phyloP scores from a whole-genome alignment of 202 grass and related monocot genomes.

The Zoysia matrella region DNA sequence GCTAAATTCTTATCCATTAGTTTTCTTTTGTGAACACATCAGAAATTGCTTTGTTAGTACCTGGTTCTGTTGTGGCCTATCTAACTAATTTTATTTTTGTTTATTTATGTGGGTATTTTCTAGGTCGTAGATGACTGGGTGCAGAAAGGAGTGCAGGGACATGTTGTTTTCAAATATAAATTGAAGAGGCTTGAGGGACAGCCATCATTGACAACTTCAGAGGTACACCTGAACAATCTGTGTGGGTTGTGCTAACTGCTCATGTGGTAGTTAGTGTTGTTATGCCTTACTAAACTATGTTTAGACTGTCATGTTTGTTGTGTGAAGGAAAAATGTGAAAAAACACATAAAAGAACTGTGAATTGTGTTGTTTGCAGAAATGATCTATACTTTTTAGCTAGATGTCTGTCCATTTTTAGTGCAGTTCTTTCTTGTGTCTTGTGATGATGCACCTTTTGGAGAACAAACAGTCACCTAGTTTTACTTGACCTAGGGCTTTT shows the following conservation, averaged over 20 bases:
- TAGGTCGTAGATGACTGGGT: slow-evolving; percentile 83
- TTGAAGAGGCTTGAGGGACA: slow-evolving; percentile 86
- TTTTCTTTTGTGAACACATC: neutral
- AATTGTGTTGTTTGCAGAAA: neutral
- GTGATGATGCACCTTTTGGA: neutral
- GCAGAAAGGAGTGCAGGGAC: slow-evolving; percentile 67
- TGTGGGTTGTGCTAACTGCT: neutral
- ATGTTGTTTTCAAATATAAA: slow-evolving; percentile 79
- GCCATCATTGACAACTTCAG: slow-evolving; percentile 67
- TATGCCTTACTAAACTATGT: neutral
- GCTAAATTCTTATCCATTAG: neutral
- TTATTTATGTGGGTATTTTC: slow-evolving; percentile 33
- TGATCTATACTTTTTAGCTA: neutral
- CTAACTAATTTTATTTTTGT: slow-evolving; percentile 4
- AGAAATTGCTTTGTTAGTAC: slow-evolving; percentile 22
- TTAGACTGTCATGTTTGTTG: neutral
- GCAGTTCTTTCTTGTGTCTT: neutral
- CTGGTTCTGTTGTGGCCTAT: neutral
- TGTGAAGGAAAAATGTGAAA: neutral
- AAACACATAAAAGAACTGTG: neutral
- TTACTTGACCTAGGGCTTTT: neutral
- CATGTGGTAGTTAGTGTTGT: neutral
- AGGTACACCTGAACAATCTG: slow-evolving; percentile 52
- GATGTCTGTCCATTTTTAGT: neutral
- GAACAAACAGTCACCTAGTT: neutral